phyloP scores from a whole-genome alignment of 495 filamentous ascomycete species.

The Lophiotrema nucula region DNA sequence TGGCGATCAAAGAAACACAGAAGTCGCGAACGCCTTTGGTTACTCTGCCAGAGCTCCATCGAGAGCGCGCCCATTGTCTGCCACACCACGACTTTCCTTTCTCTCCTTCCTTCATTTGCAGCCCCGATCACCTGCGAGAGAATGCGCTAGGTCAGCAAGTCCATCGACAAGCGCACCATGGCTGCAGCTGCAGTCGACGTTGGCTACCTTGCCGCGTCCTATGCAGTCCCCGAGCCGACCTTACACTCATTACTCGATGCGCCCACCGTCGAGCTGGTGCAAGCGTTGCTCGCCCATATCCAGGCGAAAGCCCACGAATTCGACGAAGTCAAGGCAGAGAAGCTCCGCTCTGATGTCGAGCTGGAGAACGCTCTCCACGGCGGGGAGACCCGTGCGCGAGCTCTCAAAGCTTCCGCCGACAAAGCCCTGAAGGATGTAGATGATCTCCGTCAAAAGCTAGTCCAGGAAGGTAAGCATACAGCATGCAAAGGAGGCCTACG shows the following conservation, averaged over 20 bases:
- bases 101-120: conserved; percentile 4
- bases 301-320: conserved; percentile 73
- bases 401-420: conserved; percentile 74
- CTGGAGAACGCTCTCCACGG: conserved; percentile 81
- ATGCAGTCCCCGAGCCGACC: conserved; percentile 66
- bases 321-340: conserved; percentile 76
- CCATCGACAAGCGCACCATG: conserved; percentile 52
- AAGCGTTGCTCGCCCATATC: conserved; percentile 62
- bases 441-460: conserved; percentile 73
- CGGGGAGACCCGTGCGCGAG: conserved; percentile 75
- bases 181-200: conserved; percentile 72
- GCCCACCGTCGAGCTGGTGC: conserved; percentile 76
- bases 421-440: conserved; percentile 74
- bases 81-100: no score
- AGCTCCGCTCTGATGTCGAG: conserved; percentile 85
- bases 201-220: conserved; percentile 71
- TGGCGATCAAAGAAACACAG: neutral
- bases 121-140: neutral
- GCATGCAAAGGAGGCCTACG: neutral
- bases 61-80: neutral
- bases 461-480: conserved; percentile 66
- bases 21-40: neutral
- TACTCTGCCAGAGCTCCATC: neutral
- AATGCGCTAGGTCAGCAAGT: conserved; percentile 23
- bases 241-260: conserved; percentile 63